phyloP scores from a whole-genome alignment of 2,329 filamentous ascomycete species.

The Neopestalotiopsis sp. region DNA sequence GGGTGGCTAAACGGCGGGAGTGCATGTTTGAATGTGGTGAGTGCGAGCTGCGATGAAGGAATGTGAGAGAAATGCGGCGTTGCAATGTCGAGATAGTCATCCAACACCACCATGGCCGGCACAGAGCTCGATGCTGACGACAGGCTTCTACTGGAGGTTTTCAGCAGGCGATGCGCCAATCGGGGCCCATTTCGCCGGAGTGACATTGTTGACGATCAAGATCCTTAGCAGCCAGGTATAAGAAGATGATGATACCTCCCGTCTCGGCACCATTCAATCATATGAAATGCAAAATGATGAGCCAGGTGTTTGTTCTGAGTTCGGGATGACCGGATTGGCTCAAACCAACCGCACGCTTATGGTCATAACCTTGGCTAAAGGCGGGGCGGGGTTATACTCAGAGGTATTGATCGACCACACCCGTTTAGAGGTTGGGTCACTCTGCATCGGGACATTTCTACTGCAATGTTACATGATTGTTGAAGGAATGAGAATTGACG shows the following conservation, averaged over 20 bases:
- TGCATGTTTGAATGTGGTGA: slow-evolving; percentile 59
- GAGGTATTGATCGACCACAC: background rate
- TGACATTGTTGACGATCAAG: background rate
- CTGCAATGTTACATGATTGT: background rate
- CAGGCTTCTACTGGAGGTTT: background rate
- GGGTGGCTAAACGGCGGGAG: slow-evolving; percentile 46
- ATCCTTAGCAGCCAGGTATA: too few species aligned
- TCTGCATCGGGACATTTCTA: background rate
- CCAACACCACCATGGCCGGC: background rate
- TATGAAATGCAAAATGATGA: too few species aligned
- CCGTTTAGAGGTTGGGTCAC: background rate
- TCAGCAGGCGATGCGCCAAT: background rate
- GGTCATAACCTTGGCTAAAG: background rate
- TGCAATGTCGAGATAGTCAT: slow-evolving; percentile 11
- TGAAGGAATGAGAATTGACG: background rate
- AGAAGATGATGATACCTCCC: background rate
- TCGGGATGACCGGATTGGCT: background rate
- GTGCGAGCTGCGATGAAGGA: slow-evolving; percentile 17
- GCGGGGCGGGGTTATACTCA: background rate
- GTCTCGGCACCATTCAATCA: background rate
- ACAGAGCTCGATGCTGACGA: background rate
- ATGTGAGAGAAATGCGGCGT: slow-evolving; percentile 10
- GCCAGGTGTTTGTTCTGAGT: background rate
- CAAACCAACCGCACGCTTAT: background rate
- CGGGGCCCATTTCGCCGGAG: background rate